Evolutionary conservation across 129 eudicot genomes (phyloP).

Genomic region (Helianthus tuberosus): DNA sequence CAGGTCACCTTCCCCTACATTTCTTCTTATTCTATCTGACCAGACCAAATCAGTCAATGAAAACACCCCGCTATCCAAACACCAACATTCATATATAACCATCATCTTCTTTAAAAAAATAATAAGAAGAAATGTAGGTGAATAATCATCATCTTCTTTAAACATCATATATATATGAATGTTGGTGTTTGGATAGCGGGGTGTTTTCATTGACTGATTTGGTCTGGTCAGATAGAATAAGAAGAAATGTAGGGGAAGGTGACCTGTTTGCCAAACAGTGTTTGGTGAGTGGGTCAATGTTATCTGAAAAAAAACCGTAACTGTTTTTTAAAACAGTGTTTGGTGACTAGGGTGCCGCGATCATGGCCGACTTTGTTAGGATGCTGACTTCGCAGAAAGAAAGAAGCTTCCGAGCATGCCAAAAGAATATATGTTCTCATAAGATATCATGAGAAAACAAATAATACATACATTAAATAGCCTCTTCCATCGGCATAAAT

Average conservation of each 20-base stretch:
- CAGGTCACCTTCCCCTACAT: not conserved
- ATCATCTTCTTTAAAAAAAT: not conserved
- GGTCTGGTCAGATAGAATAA: not conserved
- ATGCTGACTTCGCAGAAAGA: too few relatives aligned
- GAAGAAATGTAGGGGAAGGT: not conserved
- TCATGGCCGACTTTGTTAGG: too few relatives aligned
- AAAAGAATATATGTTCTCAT: too few relatives aligned
- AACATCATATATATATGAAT: not conserved
- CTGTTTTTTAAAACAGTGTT: too few relatives aligned
- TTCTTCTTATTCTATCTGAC: not conserved
- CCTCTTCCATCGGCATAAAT: too few relatives aligned
- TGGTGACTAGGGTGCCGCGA: too few relatives aligned
- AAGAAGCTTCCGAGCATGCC: too few relatives aligned
- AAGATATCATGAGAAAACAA: too few relatives aligned
- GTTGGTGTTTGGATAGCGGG: not conserved
- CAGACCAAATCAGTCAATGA: not conserved
- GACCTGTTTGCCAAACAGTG: too few relatives aligned
- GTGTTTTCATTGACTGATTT: not conserved
- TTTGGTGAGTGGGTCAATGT: not conserved
- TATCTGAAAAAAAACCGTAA: not conserved
- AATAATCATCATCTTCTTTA: too few relatives aligned
- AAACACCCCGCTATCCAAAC: not conserved
- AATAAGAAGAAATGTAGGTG: too few relatives aligned
- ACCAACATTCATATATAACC: not conserved
- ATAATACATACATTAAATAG: too few relatives aligned